Base-by-base conservation (phyloP, 208 protist species). In the Phytomonas sp. region DNA sequence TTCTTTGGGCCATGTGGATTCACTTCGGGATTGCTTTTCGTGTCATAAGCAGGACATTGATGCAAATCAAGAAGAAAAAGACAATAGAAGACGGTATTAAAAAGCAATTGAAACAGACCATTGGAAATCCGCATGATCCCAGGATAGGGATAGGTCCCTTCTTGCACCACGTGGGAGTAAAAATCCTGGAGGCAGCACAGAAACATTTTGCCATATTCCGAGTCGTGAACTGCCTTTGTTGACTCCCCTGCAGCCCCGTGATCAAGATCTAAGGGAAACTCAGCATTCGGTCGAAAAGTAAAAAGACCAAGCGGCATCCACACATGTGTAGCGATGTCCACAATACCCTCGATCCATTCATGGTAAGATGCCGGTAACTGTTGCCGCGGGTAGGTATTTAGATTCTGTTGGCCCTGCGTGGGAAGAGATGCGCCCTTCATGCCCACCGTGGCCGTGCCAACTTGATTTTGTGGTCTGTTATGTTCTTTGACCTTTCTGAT, bases 51-150 rank as follows among this genome's bases (percentile, higher is more conserved):
- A 26, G 20, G 4, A 6, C 46, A 7, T 56, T 71, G 78, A 40
- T 60, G 66, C 26, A 36, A 46, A 56, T 82, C 75, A 31, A 85
- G 68, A 8, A 71, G 78, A 23, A 72, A 68, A 20, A 84, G 66
- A 66, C 81, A 89, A 74, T 89, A 92, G 64, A 88, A 86, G 7
- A 81, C 70, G 0, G 81, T 77, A 73, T 92, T 92, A 67, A 85
- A 89, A 1, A 92, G 56, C 11, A 81, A 73, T 9, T 67, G 73
- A 79, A 79, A 88, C 17, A 88, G 73, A 30, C 71, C 83, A 59
- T 83, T 83, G 51, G 72, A 70, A 31, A 83, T 46, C 46, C 46
- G 26, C 46, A 23, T 56, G 20, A 26, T 56, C 46, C 26, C 20
- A 1, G 46, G 13, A 56, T 56, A 26, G 46, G 46, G 4, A 56